A percentile compares a stretch with the other conserved stretches of the same genome.
These are phyloP conservation scores for Pulveroboletus ravenelii DNA, from an alignment of 768 basidiomycete species.

Conservation along the genomic window DNA sequence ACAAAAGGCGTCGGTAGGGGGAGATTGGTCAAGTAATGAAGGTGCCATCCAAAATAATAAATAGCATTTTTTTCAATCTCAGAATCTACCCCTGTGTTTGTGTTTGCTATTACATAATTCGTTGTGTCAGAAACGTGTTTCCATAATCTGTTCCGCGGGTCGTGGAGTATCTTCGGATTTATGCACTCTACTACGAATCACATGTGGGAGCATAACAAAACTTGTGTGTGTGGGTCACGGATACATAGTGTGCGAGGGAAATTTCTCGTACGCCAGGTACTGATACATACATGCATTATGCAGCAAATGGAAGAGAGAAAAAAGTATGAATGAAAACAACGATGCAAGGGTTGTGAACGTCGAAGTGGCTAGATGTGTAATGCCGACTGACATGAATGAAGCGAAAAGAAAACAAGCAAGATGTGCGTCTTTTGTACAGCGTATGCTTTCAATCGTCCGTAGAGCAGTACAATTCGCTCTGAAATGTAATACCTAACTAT, in stretches of 20 bases:
- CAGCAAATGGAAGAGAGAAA: slow-evolving; percentile 3
- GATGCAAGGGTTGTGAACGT: slow-evolving; percentile 16
- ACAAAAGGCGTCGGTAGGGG: too few relatives aligned
- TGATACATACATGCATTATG: slow-evolving; percentile 29
- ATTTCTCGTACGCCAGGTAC: slow-evolving; percentile 31
- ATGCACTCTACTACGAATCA: not conserved
- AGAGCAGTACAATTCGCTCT: slow-evolving; percentile 3
- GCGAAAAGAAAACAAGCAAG: slow-evolving; percentile 5
- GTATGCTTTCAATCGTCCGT: slow-evolving; percentile 19
- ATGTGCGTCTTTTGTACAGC: slow-evolving; percentile 20
- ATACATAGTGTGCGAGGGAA: slow-evolving; percentile 21
- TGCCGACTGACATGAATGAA: slow-evolving; percentile 16
- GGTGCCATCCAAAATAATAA: too few relatives aligned
- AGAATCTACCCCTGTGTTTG: too few relatives aligned
- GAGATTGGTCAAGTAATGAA: too few relatives aligned
- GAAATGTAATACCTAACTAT: not conserved
- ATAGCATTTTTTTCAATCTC: too few relatives aligned
- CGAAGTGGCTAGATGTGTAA: slow-evolving; percentile 27
- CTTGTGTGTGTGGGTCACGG: slow-evolving; percentile 6
- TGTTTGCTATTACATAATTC: not conserved
- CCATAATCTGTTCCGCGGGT: not conserved
- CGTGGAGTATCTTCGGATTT: slow-evolving; percentile 7
- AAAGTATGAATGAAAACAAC: slow-evolving; percentile 9
- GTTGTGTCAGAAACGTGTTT: not conserved
- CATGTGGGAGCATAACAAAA: slow-evolving; percentile 1